These are phyloP conservation scores for Acanthamoeba triangularis DNA, from an alignment of 208 protist species.

Conservation along the genomic window DNA sequence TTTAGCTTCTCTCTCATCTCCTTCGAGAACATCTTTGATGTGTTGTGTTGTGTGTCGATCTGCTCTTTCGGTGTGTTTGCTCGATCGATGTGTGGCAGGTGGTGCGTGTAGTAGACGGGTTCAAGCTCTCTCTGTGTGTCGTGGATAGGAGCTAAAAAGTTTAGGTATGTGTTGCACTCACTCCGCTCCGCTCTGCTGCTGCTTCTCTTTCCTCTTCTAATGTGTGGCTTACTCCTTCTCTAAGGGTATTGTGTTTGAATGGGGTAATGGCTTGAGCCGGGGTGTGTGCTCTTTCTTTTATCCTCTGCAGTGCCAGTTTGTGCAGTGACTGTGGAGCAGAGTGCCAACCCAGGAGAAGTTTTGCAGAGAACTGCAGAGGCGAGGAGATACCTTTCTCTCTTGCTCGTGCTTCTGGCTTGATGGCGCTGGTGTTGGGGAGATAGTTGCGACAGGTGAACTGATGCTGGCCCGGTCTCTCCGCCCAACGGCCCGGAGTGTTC, in stretches of 20 bases:
- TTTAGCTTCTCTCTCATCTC: slow-evolving; percentile 28
- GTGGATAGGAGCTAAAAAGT: neutral
- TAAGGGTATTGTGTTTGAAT: neutral
- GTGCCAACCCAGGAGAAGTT: slow-evolving; percentile 47
- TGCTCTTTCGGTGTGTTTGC: neutral
- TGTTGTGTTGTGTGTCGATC: neutral
- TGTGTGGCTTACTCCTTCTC: neutral
- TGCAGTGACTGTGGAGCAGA: neutral
- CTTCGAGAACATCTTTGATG: neutral
- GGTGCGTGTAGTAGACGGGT: neutral
- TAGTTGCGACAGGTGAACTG: neutral
- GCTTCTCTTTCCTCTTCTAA: neutral
- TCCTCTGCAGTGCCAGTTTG: neutral
- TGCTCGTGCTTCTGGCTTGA: too few relatives aligned
- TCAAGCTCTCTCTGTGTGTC: neutral
- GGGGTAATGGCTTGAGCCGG: neutral
- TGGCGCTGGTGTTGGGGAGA: neutral
- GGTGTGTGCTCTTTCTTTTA: neutral
- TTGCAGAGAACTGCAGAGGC: slow-evolving; percentile 12
- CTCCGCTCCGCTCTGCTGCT: neutral
- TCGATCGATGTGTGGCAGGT: neutral
- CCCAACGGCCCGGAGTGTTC: neutral
- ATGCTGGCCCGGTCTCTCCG: neutral
- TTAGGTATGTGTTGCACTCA: neutral
- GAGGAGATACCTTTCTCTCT: neutral